Base-by-base conservation (phyloP, 2,329 filamentous ascomycete genomes). In the Atkinsonella hypoxylon region DNA sequence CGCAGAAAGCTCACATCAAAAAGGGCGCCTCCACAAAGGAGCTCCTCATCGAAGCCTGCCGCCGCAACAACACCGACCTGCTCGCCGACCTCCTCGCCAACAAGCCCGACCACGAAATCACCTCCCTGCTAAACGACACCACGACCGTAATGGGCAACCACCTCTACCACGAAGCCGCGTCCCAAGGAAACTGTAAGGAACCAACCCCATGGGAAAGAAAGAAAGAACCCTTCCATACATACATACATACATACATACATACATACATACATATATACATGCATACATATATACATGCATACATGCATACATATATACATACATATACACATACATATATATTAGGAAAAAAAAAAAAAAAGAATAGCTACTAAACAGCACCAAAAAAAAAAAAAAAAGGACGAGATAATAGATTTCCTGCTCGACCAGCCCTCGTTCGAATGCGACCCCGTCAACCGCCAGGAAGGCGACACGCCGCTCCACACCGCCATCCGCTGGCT, bases 41-140 rank as follows among this genome's bases (percentile, higher is more conserved):
- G 73, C 79, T 87, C 62, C 79, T 97, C 60, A 81, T 97, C 69
- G 91, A 95, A 73, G 88, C 93, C 61, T 95, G 87, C 71, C 88
- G 91, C 54, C 81, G 89, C 63, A 91, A 97, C 77, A 96, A 97
- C 70, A 83, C 83, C 58, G 84, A 91, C 49, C 81, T 97, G 54
- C 81, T 97, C 51, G 71, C 79, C 59, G 84, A 93, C 61, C 78
- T 90, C 51, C 76, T 96, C 58, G 70, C 77, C 41, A 70, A 72
- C 57, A 78, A 78, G 57, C 69, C 71, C 52, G 81, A 83, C 50
- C 76, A 80, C 53, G 76, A 86, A 61, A 81, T 88, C 54, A 82
- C 89, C 34, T 67, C 78, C 47, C 82, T 95, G 57, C 81, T 98
- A 65, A 98, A 98, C 74, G 78, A 80, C 45, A 87, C 90, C 47